Percentiles rank a stretch among this genome's conserved stretches.
phyloP scores from a whole-genome alignment of 768 basidiomycete genomes.

The Hygrocybe coccinea region DNA sequence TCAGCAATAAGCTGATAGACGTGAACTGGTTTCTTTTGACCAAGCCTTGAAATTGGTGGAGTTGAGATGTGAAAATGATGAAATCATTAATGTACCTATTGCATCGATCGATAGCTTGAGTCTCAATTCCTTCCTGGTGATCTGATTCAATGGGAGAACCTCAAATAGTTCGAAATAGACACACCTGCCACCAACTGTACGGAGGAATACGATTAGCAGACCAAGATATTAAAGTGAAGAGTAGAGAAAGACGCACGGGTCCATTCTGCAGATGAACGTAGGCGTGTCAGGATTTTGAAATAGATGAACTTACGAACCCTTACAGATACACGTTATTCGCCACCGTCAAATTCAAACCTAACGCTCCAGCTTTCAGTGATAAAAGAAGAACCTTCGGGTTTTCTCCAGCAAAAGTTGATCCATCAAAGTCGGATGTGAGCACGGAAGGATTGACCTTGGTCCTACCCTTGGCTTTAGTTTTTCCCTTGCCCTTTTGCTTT shows the following conservation, averaged over 20 bases:
- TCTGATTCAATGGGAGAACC: slow-evolving; percentile 4
- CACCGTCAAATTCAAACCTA: slow-evolving; percentile 83
- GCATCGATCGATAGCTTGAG: slow-evolving; percentile 76
- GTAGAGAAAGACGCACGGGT: slow-evolving; percentile 55
- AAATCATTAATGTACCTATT: slow-evolving; percentile 36
- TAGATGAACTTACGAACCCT: slow-evolving; percentile 28
- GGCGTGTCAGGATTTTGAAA: background rate
- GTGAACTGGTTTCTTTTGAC: slow-evolving; percentile 76
- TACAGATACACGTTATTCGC: slow-evolving; percentile 84
- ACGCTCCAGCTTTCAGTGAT: slow-evolving; percentile 80
- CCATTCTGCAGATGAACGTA: slow-evolving; percentile 53
- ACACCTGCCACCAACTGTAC: slow-evolving; percentile 74
- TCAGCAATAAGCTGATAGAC: slow-evolving; percentile 90
- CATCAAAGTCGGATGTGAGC: no score
- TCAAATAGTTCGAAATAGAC: background rate
- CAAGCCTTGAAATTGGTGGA: slow-evolving; percentile 43
- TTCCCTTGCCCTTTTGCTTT: slow-evolving; percentile 37
- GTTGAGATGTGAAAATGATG: background rate
- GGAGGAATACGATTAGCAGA: background rate
- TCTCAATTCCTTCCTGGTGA: slow-evolving; percentile 70
- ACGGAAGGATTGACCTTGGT: no score
- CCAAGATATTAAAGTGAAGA: background rate
- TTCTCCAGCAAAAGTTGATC: slow-evolving; percentile 22
- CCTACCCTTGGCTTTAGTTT: slow-evolving; percentile 26
- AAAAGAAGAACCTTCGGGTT: slow-evolving; percentile 83